phyloP scores from a whole-genome alignment of 805 yeast species.

The Candida yuanshanica region DNA sequence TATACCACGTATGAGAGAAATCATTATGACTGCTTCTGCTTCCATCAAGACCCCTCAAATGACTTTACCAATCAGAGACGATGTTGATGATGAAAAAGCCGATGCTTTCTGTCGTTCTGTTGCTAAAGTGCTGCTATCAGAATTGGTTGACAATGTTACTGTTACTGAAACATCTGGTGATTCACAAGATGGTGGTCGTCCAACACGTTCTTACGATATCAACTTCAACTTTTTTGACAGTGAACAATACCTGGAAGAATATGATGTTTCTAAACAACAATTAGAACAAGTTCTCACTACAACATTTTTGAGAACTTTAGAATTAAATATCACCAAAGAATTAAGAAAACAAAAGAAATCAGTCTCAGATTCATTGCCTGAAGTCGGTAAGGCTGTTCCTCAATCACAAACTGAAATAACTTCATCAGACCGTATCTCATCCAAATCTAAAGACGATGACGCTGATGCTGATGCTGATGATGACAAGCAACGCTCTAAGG shows the following conservation, averaged over 20 bases:
- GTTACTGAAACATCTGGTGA: constrained; percentile 87
- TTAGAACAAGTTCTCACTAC: constrained; percentile 63
- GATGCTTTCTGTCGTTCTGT: constrained; percentile 90
- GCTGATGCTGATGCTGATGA: constrained; percentile 60
- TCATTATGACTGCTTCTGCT: constrained; percentile 97
- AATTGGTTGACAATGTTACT: constrained; percentile 76
- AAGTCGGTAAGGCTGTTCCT: constrained; percentile 68
- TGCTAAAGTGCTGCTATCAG: constrained; percentile 78
- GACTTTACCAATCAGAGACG: constrained; percentile 80
- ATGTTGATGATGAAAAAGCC: constrained; percentile 81
- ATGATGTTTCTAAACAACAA: constrained; percentile 78
- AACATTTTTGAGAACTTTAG: constrained; percentile 65
- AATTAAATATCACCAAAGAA: constrained; percentile 70
- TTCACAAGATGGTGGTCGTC: constrained; percentile 32
- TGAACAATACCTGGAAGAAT: constrained; percentile 77
- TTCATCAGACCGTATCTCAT: constrained; percentile 28
- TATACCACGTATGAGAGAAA: constrained; percentile 99
- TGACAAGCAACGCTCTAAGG: constrained; percentile 52
- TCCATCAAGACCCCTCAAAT: constrained; percentile 97
- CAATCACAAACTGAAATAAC: constrained; percentile 43
- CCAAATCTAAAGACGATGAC: constrained; percentile 34
- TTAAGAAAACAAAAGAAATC: constrained; percentile 70
- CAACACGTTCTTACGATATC: constrained; percentile 66
- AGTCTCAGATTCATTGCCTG: constrained; percentile 45
- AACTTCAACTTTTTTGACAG: constrained; percentile 69